Conservation (phyloP, 192 early-diverging fungal genomes). For the Entophlyctis luteolus region DNA sequence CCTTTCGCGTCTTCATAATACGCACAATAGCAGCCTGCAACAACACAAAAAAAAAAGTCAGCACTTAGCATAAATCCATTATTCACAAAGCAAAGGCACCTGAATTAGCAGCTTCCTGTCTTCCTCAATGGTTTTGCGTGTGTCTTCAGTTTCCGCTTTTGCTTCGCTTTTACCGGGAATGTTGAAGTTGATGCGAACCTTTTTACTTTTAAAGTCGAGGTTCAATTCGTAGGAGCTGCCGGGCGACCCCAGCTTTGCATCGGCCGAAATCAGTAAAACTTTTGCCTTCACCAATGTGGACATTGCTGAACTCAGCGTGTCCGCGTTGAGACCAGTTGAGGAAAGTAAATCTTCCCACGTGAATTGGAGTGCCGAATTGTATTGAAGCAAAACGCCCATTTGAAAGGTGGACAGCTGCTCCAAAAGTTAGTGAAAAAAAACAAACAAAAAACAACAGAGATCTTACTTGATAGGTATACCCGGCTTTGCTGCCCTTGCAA, state of each 20-base stretch:
- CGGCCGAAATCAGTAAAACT: slow-evolving; percentile 55
- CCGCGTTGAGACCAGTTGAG: slow-evolving; percentile 67
- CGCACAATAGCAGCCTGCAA: slow-evolving; percentile 93
- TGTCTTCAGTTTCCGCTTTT: slow-evolving; percentile 86
- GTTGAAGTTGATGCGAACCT: slow-evolving; percentile 84
- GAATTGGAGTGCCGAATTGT: slow-evolving; percentile 74
- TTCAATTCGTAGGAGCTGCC: slow-evolving; percentile 69
- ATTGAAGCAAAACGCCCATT: slow-evolving; percentile 89
- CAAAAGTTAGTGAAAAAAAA: too few relatives aligned
- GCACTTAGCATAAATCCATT: too few relatives aligned
- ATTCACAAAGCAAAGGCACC: too few relatives aligned
- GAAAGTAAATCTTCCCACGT: slow-evolving; percentile 72
- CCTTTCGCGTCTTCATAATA: slow-evolving; percentile 98
- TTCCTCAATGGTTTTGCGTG: slow-evolving; percentile 85
- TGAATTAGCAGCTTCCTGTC: slow-evolving; percentile 92
- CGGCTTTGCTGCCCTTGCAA: slow-evolving; percentile 67
- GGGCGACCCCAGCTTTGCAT: slow-evolving; percentile 44
- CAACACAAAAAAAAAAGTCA: too few relatives aligned
- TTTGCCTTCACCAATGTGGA: slow-evolving; percentile 80
- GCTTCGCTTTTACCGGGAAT: slow-evolving; percentile 79
- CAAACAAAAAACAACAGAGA: too few relatives aligned
- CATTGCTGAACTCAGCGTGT: slow-evolving; percentile 65
- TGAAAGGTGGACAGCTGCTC: slow-evolving; percentile 83
- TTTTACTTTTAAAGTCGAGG: slow-evolving; percentile 71
- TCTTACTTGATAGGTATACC: slow-evolving; percentile 62